Evolutionary conservation across 768 basidiomycete species (phyloP), one percentile per base, ranked within the genome.

Genomic region (Amylocystis lapponica): DNA sequence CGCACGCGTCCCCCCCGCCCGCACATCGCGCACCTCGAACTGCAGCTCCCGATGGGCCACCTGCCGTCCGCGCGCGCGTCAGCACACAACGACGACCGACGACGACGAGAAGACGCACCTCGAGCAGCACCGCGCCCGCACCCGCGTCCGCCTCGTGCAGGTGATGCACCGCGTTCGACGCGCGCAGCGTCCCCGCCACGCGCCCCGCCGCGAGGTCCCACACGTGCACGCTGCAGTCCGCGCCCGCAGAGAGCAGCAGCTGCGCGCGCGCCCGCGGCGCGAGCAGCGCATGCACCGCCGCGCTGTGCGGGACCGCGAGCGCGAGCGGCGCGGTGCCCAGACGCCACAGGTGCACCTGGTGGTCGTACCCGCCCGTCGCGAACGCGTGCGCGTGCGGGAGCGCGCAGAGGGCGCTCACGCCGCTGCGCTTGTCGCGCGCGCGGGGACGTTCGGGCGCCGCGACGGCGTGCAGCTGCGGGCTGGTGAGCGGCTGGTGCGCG

Each of bases 281-380:
- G 3, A 77, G 53, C 5, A 78, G 59, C 11, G 69, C 67, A 36
- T 76, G 68, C 12, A 78, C 48, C 35, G 56, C 41, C 4, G 73
- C 68, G 20, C 51, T 60, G 49, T 76, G 76, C 42, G 59, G 70
- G 46, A 76, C 68, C 17, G 59, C 50, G 23, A 74, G 49, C 25
- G 58, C 55, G 5, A 48, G 49, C 0, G 62, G 52, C 2, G 62
- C 20, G 65, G 62, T 23, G 60, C 46, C 20, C 63, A 55, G 29
- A 65, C 39, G 48, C 76, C 76, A 76, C 5, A 75, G 52, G 43
- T 74, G 73, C 14, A 77, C 64, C 27, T 50, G 41, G 41, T 74
- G 74, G 53, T 76, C 73, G 36, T 72, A 66, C 5, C 75, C 74
- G 20, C 74, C 76, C 8, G 65, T 76, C 3, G 64, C 72, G 54